phyloP scores from a whole-genome alignment of 306 rosid species.

The Cucumis hystrix region DNA sequence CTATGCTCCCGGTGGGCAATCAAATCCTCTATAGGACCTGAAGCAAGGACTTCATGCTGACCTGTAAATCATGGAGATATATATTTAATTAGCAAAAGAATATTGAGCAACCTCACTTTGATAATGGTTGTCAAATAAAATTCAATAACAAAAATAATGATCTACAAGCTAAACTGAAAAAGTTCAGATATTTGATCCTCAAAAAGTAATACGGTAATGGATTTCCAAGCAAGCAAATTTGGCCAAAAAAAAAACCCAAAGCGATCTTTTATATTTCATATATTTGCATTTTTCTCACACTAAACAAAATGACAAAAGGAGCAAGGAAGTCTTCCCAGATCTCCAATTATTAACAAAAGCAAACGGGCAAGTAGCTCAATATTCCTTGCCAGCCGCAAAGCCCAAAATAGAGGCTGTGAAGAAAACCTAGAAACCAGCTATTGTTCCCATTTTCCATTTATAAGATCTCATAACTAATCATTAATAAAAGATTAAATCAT shows the following conservation, averaged over 20 bases:
- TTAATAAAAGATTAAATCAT: background rate
- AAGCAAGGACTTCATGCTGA: slow-evolving; percentile 98
- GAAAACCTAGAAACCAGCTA: background rate
- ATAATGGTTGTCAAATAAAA: background rate
- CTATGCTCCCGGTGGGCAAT: slow-evolving; percentile 98
- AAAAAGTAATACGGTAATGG: background rate
- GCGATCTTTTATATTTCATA: background rate
- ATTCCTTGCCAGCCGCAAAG: background rate
- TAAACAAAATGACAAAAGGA: background rate
- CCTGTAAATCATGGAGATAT: slow-evolving; percentile 23
- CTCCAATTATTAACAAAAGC: background rate
- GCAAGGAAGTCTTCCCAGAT: background rate
- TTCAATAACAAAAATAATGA: background rate
- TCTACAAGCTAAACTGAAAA: background rate
- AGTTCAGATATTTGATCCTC: background rate
- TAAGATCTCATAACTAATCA: background rate
- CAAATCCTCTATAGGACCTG: slow-evolving; percentile 97
- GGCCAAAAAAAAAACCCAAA: background rate
- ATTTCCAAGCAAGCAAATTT: background rate
- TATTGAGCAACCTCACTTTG: background rate
- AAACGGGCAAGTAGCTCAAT: background rate
- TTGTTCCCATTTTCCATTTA: background rate
- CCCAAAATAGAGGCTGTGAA: background rate
- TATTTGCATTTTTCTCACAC: background rate
- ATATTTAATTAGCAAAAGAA: background rate